phyloP scores from a whole-genome alignment of 2,329 filamentous ascomycete genomes.

The Hypoxylon sp. region DNA sequence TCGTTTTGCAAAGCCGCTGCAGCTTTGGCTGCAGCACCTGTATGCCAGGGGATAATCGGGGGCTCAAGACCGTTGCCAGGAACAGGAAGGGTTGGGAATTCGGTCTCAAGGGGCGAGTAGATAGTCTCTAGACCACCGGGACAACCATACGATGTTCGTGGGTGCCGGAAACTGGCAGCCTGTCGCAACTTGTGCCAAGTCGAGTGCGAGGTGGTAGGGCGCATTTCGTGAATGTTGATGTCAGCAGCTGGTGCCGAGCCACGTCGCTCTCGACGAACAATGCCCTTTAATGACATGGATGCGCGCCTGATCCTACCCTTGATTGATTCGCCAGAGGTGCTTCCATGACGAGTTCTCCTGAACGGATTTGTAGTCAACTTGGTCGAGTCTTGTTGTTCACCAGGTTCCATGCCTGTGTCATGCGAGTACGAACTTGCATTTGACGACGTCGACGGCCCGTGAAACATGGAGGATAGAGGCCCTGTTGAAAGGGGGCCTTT shows the following conservation, averaged over 20 bases:
- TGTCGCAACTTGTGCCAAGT: conserved; percentile 68
- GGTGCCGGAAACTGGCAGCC: conserved; percentile 66
- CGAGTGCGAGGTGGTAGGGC: conserved; percentile 65
- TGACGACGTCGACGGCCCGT: conserved; percentile 49
- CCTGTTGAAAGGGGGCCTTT: conserved; percentile 42
- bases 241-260: conserved; percentile 53
- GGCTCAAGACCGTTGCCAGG: conserved; percentile 69
- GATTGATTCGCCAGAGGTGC: conserved; percentile 59
- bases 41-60: conserved; percentile 72
- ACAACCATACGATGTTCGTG: conserved; percentile 62
- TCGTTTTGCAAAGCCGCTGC: conserved; percentile 73
- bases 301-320: conserved; percentile 70
- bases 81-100: conserved; percentile 57
- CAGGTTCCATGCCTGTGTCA: conserved; percentile 50
- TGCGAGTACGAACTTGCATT: conserved; percentile 52
- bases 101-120: conserved; percentile 57
- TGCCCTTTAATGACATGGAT: conserved; percentile 67
- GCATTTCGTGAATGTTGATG: conserved; percentile 39
- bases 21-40: conserved; percentile 73
- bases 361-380: conserved; percentile 57
- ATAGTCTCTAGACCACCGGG: conserved; percentile 57
- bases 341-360: conserved; percentile 61
- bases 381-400: conserved; percentile 46
- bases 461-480: conserved; percentile 39
- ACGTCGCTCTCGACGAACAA: conserved; percentile 63